phyloP scores from a whole-genome alignment of 306 rosid genomes.

The Luffa aegyptiaca region DNA sequence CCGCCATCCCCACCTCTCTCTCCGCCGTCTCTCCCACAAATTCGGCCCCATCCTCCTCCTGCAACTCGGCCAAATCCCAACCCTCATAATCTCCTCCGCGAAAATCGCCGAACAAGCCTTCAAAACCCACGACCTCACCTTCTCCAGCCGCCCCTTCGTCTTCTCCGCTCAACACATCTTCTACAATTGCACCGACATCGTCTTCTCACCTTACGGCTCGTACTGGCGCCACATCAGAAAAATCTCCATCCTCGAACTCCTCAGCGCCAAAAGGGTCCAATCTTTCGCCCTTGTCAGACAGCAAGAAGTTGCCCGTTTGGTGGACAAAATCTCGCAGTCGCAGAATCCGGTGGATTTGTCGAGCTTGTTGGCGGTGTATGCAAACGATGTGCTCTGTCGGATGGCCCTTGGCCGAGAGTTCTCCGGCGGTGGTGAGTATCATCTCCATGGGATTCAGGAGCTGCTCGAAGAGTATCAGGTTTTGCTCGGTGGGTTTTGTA shows the following conservation, averaged over 20 bases:
- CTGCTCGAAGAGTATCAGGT: conserved; percentile 21
- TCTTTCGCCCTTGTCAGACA: conserved; percentile 18
- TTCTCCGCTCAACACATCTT: conserved; percentile 30
- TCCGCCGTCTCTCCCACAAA: conserved; percentile 9
- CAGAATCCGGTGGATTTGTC: conserved; percentile 15
- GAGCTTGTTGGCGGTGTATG: conserved; percentile 8
- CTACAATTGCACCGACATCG: conserved; percentile 31
- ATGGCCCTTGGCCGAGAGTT: conserved; percentile 30
- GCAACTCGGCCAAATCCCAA: conserved; percentile 30
- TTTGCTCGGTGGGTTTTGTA: conserved; percentile 26
- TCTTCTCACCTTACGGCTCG: conserved; percentile 32
- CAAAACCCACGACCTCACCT: conserved; percentile 26
- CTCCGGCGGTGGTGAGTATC: neutral
- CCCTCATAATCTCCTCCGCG: conserved; percentile 23
- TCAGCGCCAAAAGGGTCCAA: conserved; percentile 21
- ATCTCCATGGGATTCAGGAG: neutral
- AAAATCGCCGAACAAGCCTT: conserved; percentile 22
- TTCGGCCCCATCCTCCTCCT: conserved; percentile 31
- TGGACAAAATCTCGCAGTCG: neutral
- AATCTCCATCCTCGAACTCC: conserved; percentile 26
- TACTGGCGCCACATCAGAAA: conserved; percentile 35
- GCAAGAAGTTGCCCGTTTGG: conserved; percentile 21
- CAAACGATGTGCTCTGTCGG: conserved; percentile 25
- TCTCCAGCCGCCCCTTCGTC: conserved; percentile 28
- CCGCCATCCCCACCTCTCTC: conserved; percentile 16